phyloP scores from a whole-genome alignment of 805 yeast species.

The Isabelozyma gotoi region DNA sequence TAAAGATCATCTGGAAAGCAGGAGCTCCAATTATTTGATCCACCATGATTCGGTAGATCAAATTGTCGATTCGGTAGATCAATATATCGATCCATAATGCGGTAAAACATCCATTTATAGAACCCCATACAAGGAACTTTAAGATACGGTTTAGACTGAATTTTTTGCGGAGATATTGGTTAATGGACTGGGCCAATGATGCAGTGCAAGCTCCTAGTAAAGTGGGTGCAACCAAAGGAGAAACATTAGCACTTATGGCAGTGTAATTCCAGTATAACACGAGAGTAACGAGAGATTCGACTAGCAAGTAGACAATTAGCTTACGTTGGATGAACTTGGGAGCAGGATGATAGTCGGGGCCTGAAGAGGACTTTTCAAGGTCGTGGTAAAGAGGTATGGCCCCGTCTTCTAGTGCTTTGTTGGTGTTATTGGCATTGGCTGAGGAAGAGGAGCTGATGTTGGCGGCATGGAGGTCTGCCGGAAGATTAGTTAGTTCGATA shows the following conservation, averaged over 20 bases:
- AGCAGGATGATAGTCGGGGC: not conserved
- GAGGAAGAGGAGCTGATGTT: not conserved
- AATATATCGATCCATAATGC: conserved; percentile 55
- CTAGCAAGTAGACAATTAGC: conserved; percentile 20
- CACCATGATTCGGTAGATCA: conserved; percentile 38
- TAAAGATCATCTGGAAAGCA: conserved; percentile 51
- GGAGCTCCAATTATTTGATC: conserved; percentile 62
- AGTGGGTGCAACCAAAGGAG: conserved; percentile 35
- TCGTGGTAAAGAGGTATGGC: conserved; percentile 5
- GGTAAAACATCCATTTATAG: conserved; percentile 55
- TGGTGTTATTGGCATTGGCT: not conserved
- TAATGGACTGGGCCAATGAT: conserved; percentile 41
- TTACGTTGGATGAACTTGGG: conserved; percentile 6
- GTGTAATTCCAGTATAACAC: conserved; percentile 28
- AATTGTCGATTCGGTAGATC: conserved; percentile 32
- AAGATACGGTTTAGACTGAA: conserved; percentile 27
- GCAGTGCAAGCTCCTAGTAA: conserved; percentile 40
- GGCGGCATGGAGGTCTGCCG: not conserved
- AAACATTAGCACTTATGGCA: conserved; percentile 15
- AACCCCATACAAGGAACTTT: conserved; percentile 62
- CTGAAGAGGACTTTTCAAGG: not conserved
- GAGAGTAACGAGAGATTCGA: conserved; percentile 25
- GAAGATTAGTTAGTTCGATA: not conserved
- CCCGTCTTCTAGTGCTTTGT: conserved; percentile 1
- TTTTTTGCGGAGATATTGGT: conserved; percentile 33